Evolutionary conservation across 768 basidiomycete species (phyloP).

Genomic region (Suillus decipiens): DNA sequence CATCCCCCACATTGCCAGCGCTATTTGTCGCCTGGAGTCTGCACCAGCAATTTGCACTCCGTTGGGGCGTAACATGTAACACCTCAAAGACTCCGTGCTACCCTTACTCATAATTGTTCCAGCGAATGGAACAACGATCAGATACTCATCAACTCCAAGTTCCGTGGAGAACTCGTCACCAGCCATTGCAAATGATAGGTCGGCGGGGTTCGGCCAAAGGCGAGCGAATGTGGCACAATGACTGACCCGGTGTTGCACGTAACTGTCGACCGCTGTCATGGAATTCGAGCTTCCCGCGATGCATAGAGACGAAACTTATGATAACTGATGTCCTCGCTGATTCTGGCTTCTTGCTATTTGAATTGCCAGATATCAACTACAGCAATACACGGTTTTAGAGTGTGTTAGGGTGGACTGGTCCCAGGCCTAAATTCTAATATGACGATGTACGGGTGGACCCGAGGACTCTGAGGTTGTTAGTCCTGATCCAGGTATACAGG

Average conservation of each 20-base stretch:
- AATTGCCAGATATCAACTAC: background rate
- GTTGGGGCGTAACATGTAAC: background rate
- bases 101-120: background rate
- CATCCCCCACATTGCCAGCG: background rate
- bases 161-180: background rate
- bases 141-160: background rate
- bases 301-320: background rate
- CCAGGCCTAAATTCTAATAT: background rate
- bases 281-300: background rate
- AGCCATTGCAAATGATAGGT: background rate
- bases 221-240: background rate
- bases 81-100: background rate
- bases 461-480: background rate
- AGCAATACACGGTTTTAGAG: background rate
- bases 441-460: background rate
- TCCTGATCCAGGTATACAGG: background rate
- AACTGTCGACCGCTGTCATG: background rate
- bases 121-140: background rate
- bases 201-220: background rate
- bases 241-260: background rate
- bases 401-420: background rate
- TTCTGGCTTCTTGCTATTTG: background rate
- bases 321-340: background rate
- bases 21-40: background rate
- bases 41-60: background rate